Base-by-base conservation (phyloP, 495 filamentous ascomycete genomes). In the Penicillium silybi region DNA sequence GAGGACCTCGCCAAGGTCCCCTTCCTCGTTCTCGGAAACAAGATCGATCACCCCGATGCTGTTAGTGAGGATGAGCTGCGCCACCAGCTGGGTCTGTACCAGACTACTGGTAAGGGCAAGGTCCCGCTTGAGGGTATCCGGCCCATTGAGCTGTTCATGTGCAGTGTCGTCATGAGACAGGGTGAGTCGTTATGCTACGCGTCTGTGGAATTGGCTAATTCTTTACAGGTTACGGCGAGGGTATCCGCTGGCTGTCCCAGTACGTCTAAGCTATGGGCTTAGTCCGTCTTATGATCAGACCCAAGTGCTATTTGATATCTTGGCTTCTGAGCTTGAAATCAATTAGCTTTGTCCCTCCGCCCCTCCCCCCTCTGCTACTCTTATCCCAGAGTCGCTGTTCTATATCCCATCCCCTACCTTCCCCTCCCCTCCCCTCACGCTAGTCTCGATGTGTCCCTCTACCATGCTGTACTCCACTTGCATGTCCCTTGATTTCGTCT, bases 111-210 rank as follows among this genome's bases (percentile, higher is more conserved):
- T 58, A 97, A 98, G 82, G 92, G 92, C 71, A 97, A 93, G 81
- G 86, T 96, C 48, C 90, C 89, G 50, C 79, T 96, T 58, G 92
- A 98, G 76, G 89, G 88, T 22, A 95, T 96, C 71, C 80, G 93
- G 52, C 91, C 93, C 11, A 93, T 97, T 66, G 93, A 98, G 81
- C 86, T 97, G 44, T 97, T 97, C 75, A 96, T 97, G 92, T 97
- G 92, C 81, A 92, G 88, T 63, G 90, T 97, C 64, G 90, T 96
- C 48, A 96, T 96, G 93, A 81, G 92, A 68, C 92, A 97, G 74
- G 92, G 87, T 89, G 54, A 61, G 83, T 76, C 38, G 27, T 11
- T 23, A 19, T 3, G 6, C 22, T 27, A 32, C 1, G 13, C 5
- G 13, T 34, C n/a, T 4, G 5, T 11, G n/a, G 13, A 3, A 45